Percentiles rank a stretch among this genome's conserved stretches.
phyloP scores from a whole-genome alignment of 192 early-diverging fungal species.

The Linnemannia schmuckeri region DNA sequence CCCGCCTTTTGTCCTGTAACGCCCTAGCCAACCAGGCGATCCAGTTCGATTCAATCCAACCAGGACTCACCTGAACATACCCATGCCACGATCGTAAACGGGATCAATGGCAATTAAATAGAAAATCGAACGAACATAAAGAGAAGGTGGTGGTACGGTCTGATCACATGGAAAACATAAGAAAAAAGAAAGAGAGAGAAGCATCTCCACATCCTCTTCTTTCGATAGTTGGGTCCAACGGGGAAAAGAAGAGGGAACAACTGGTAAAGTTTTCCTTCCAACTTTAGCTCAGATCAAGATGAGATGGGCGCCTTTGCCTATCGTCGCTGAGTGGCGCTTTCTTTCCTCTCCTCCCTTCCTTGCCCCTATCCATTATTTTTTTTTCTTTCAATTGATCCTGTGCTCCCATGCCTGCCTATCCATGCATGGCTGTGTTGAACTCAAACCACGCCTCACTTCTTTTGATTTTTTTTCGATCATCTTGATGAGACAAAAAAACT shows the following conservation, averaged over 20 bases:
- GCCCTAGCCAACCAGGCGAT: neutral
- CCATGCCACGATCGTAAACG: neutral
- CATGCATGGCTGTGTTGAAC: neutral
- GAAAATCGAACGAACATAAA: neutral
- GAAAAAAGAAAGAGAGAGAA: neutral
- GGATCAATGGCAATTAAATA: neutral
- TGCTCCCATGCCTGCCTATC: neutral
- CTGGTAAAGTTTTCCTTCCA: neutral
- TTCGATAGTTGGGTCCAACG: neutral
- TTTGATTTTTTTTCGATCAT: neutral
- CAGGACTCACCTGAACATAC: neutral
- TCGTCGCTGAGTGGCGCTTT: neutral
- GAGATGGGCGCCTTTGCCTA: neutral
- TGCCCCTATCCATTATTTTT: neutral
- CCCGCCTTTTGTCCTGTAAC: neutral
- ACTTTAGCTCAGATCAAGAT: constrained; percentile 6
- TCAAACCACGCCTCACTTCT: neutral
- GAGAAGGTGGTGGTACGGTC: neutral
- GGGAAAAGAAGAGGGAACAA: neutral
- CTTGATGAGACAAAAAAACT: constrained; percentile 2
- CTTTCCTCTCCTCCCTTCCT: neutral
- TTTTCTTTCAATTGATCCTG: neutral
- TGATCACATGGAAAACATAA: neutral
- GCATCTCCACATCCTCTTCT: neutral
- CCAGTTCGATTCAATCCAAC: constrained; percentile 1